These are phyloP conservation scores for Suillus hirtellus DNA, from an alignment of 768 basidiomycete species.

Conservation along the genomic window DNA sequence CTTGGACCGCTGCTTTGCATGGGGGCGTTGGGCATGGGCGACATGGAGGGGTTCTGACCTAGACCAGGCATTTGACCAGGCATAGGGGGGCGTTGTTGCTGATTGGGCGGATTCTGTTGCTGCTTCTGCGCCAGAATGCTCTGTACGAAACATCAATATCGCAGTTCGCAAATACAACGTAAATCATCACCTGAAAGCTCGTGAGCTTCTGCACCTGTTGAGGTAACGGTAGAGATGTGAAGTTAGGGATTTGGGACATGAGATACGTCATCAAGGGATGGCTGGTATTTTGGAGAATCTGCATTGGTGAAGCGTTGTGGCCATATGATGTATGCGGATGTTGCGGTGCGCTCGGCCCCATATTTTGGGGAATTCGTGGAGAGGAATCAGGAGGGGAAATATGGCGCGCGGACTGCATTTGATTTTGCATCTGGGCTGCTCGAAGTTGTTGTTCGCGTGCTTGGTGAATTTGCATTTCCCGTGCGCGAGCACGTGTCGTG, in stretches of 20 bases:
- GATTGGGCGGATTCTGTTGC: conserved; percentile 27
- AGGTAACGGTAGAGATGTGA: conserved; percentile 48
- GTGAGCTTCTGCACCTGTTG: conserved; percentile 64
- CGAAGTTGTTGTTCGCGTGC: conserved; percentile 36
- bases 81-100: conserved; percentile 28
- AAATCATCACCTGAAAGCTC: conserved; percentile 45
- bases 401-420: conserved; percentile 34
- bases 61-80: conserved; percentile 31
- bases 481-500: conserved; percentile 32
- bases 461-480: conserved; percentile 39
- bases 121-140: conserved; percentile 26
- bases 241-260: conserved; percentile 50
- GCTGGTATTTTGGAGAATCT: conserved; percentile 51
- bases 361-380: conserved; percentile 21
- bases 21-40: conserved; percentile 26
- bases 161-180: conserved; percentile 6
- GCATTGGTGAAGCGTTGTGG: conserved; percentile 39
- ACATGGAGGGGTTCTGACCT: conserved; percentile 29
- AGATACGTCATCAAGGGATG: conserved; percentile 64
- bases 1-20: conserved; percentile 29
- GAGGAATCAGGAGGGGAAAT: conserved; percentile 43
- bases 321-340: conserved; percentile 21
- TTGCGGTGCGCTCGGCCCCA: conserved; percentile 22
- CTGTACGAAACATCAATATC: conserved; percentile 12
- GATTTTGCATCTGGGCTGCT: conserved; percentile 36